A percentile compares a stretch with the other conserved stretches of the same genome.
Conservation (phyloP, 2,329 filamentous ascomycete genomes). For the Calonectria ilicicola region DNA sequence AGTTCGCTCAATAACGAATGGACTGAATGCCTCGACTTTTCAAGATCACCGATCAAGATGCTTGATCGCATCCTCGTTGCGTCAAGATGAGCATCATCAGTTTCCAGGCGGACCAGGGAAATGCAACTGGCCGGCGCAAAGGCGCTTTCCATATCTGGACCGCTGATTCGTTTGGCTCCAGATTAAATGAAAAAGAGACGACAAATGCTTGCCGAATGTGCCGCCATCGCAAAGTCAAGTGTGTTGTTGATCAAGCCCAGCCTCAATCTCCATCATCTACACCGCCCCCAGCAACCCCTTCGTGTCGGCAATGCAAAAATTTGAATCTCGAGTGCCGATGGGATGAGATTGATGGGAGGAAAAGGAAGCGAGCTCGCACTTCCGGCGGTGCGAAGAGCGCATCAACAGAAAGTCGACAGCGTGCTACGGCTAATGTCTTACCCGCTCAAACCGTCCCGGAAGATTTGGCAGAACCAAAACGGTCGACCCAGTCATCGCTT, state of each 20-base stretch:
- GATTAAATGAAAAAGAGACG: background rate
- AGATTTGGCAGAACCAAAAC: background rate
- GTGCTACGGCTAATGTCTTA: background rate
- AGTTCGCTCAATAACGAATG: too few relatives aligned
- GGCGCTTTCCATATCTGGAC: background rate
- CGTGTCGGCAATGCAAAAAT: background rate
- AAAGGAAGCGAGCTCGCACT: background rate
- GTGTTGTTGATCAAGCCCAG: background rate
- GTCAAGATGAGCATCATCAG: background rate
- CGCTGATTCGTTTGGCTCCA: background rate
- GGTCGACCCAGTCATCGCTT: background rate
- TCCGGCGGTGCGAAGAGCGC: background rate
- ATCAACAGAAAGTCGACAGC: background rate
- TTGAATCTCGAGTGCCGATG: background rate
- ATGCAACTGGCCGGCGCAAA: background rate
- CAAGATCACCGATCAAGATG: too few relatives aligned
- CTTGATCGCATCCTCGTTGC: background rate
- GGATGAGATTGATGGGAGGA: background rate
- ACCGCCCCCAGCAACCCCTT: background rate
- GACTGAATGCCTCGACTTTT: too few relatives aligned
- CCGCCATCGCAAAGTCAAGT: background rate
- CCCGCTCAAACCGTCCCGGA: background rate
- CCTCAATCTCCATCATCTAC: background rate
- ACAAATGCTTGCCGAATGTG: background rate
- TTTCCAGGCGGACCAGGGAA: background rate